Evolutionary conservation across 2,329 filamentous ascomycete species (phyloP).

Genomic region (Lecanicillium sp.): DNA sequence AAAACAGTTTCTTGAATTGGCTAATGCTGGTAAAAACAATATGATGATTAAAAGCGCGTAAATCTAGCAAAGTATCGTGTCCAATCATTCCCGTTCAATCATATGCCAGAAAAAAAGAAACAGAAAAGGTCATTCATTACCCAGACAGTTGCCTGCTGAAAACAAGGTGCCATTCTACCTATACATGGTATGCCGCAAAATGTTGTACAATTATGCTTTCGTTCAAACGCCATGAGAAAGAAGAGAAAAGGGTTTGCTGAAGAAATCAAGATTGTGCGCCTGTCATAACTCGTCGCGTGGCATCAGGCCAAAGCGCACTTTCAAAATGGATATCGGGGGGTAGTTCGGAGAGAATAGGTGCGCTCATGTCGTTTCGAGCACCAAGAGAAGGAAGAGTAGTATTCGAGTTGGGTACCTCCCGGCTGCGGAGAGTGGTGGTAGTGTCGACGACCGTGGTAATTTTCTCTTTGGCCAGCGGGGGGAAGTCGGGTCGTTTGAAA

Average conservation of each 20-base stretch:
- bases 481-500: not conserved
- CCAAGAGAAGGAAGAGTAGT: not conserved
- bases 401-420: not conserved
- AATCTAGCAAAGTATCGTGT: not conserved
- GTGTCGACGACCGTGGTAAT: not conserved
- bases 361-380: not conserved
- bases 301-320: conserved; percentile 7
- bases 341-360: not conserved
- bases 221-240: not conserved
- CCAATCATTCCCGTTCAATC: not conserved
- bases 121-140: not conserved
- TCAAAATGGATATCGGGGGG: conserved; percentile 7
- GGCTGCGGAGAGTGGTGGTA: not conserved
- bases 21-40: not conserved
- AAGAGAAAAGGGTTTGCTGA: too few species aligned
- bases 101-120: not conserved
- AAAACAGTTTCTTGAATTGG: not conserved
- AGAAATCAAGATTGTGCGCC: conserved; percentile 3
- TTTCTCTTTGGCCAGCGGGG: not conserved
- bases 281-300: conserved; percentile 7
- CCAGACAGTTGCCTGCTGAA: conserved; percentile 3
- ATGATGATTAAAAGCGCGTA: not conserved
- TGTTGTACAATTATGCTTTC: not conserved
- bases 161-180: conserved; percentile 7
- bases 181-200: conserved; percentile 1